Evolutionary conservation across 345 rosid species (phyloP).

Genomic region (Jatropha curcas): DNA sequence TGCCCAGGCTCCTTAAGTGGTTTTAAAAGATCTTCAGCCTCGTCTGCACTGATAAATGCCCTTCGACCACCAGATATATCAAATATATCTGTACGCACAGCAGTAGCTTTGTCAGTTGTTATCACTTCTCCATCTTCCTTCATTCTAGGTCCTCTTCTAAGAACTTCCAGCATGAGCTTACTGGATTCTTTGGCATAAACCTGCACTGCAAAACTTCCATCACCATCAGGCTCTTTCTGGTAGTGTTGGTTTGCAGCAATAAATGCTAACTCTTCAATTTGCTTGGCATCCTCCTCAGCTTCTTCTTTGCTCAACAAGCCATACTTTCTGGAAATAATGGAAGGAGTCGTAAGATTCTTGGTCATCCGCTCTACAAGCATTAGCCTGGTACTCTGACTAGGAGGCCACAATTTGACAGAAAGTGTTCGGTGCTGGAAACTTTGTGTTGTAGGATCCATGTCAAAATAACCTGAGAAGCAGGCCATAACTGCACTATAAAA

Average conservation of each 20-base stretch:
- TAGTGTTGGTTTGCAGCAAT: constrained; percentile 62
- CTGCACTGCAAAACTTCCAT: constrained; percentile 92
- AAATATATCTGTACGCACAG: constrained; percentile 44
- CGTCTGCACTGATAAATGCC: constrained; percentile 74
- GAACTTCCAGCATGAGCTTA: constrained; percentile 78
- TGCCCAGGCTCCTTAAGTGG: constrained; percentile 75
- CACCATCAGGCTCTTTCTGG: constrained; percentile 92
- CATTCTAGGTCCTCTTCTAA: constrained; percentile 59
- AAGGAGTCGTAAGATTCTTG: constrained; percentile 67
- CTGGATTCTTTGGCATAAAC: constrained; percentile 93
- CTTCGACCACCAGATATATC: constrained; percentile 79
- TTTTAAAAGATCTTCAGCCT: constrained; percentile 69
- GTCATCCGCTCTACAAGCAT: constrained; percentile 72
- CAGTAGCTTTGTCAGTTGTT: constrained; percentile 25
- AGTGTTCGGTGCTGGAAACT: constrained; percentile 52
- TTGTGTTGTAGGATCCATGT: constrained; percentile 53
- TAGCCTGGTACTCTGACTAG: constrained; percentile 65
- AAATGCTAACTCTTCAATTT: constrained; percentile 72
- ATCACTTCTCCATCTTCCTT: constrained; percentile 39
- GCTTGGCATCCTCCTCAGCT: constrained; percentile 68
- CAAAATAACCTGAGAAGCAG: constrained; percentile 35
- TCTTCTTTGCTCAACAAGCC: constrained; percentile 72
- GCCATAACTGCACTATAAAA: constrained; percentile 8
- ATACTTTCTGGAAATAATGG: constrained; percentile 82
- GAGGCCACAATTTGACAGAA: constrained; percentile 90